These are phyloP conservation scores for Dryas drummondii DNA, from an alignment of 306 rosid species.

Conservation along the genomic window DNA sequence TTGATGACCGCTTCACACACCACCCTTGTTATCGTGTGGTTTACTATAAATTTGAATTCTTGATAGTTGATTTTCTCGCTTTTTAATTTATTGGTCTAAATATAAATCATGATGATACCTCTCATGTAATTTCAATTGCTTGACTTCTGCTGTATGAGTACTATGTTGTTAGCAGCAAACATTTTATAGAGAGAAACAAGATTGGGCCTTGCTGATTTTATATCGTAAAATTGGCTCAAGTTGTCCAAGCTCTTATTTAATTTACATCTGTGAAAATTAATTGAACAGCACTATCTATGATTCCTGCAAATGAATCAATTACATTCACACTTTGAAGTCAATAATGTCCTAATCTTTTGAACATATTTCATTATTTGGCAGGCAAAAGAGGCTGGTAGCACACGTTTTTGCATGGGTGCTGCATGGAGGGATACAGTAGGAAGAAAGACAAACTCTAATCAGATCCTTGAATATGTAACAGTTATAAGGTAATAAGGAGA, in stretches of 20 bases:
- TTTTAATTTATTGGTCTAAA: background rate
- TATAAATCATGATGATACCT: background rate
- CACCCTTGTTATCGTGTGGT: background rate
- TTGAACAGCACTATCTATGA: background rate
- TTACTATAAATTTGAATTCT: background rate
- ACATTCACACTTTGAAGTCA: background rate
- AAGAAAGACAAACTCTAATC: conserved; percentile 88
- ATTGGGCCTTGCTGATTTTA: background rate
- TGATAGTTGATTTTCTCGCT: background rate
- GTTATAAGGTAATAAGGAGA: conserved; percentile 62
- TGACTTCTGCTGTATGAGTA: background rate
- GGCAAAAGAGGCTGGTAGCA: conserved; percentile 99
- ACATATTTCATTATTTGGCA: conserved; percentile 34
- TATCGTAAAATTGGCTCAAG: background rate
- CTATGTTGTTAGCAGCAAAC: too few relatives aligned
- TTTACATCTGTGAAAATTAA: background rate
- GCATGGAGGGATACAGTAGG: conserved; percentile 98
- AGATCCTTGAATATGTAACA: conserved; percentile 83
- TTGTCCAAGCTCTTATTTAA: background rate
- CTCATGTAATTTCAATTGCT: background rate
- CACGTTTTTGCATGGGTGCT: conserved; percentile 99
- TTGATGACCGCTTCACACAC: background rate
- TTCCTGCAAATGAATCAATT: background rate
- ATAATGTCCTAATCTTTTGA: background rate
- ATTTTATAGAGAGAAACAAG: background rate